Evolutionary conservation across 177 flowering plant genomes (phyloP), one percentile per base, ranked within the genome.

Genomic region (Tripterygium wilfordii): DNA sequence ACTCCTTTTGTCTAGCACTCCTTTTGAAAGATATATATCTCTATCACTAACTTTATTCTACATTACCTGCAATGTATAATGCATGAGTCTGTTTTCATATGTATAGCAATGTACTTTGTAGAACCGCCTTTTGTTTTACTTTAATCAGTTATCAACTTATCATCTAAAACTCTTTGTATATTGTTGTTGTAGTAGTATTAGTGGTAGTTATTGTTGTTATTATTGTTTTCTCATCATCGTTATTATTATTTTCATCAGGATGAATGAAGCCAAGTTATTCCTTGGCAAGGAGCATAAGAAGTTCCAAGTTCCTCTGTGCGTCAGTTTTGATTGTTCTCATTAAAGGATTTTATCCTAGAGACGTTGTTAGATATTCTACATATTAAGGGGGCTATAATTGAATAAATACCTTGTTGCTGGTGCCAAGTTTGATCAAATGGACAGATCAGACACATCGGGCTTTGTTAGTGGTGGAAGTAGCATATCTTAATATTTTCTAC

Each of bases 401-500:
- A n/a, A n/a, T 49, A 48, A 44, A 46, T 36, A 3, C 10, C 27
- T 37, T 36, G 20, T 17, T 15, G 25, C 22, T 23, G 30, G 38
- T 15, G 15, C 36, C 16, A 28, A 17, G n/a, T 22, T 25, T 50
- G 27, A 23, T 43, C 56, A 61, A 63, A 83, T 85, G 86, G 90
- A 85, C 57, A 63, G 90, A 54, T 31, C 67, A 7, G 96, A 85
- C 58, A 88, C 88, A 23, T 85, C 84, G 2, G 94, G 94, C 13
- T 88, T 88, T 63, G 85, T 85, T 27, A 88, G 90, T 44, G 85
- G 90, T 24, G 92, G 92, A 70, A 23, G 60, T 51, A 17, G 37
- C 28, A 15, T 51, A 28, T 27, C 54, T 16, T 49, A 51, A 45
- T 53, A 42, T 37, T 39, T 56, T 36, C 44, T 30, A 10, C 47